Conservation (phyloP, 2,329 filamentous ascomycete genomes). For the Alternaria angustiovoidea region DNA sequence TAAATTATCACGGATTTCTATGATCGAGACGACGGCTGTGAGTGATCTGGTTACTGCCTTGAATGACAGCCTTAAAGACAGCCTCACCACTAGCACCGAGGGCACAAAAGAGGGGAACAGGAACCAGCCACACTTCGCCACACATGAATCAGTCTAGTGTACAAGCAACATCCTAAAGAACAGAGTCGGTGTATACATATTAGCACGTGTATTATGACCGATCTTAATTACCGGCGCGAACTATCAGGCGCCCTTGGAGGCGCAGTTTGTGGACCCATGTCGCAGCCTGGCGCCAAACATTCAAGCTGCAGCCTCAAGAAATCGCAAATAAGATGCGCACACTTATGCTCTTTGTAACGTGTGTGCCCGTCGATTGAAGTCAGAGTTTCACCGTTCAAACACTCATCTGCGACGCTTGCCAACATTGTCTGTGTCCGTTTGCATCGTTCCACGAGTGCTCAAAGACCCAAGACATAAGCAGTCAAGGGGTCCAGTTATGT, state of each 20-base stretch:
- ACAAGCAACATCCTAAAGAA: background rate
- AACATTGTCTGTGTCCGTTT: conserved; percentile 11
- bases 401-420: background rate
- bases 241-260: background rate
- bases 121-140: background rate
- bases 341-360: too few species aligned
- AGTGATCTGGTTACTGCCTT: background rate
- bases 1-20: background rate
- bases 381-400: background rate
- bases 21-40: background rate
- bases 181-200: conserved; percentile 3
- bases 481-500: conserved; percentile 8
- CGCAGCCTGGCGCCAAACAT: background rate
- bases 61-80: background rate
- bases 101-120: background rate
- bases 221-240: background rate
- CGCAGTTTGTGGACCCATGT: too few species aligned
- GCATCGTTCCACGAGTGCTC: conserved; percentile 3
- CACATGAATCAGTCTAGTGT: background rate
- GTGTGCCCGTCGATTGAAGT: too few species aligned
- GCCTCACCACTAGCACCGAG: conserved; percentile 6
- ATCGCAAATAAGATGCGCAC: conserved; percentile 8
- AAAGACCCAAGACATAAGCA: conserved; percentile 1
- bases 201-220: background rate
- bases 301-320: background rate